Evolutionary conservation across 1,284 basidiomycete species (phyloP).

Genomic region (Xanthoconium separans): DNA sequence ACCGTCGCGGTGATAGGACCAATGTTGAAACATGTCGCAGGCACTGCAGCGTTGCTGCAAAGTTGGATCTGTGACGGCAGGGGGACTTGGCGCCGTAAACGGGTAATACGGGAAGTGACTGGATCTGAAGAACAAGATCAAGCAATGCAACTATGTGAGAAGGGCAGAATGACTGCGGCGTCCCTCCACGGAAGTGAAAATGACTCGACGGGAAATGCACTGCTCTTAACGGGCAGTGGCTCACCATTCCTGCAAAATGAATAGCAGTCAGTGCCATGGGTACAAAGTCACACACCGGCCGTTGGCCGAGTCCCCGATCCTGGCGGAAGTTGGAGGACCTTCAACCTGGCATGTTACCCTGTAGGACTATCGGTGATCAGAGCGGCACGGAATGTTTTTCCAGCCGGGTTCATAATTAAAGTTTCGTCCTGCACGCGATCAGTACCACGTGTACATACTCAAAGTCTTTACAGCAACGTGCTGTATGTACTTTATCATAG

Average conservation of each 20-base stretch:
- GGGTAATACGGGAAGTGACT: slow-evolving; percentile 10
- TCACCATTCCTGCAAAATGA: slow-evolving; percentile 28
- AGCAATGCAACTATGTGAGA: slow-evolving; percentile 18
- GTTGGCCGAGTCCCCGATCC: slow-evolving; percentile 10
- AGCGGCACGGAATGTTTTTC: slow-evolving; percentile 12
- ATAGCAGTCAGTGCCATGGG: slow-evolving; percentile 23
- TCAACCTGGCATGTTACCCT: no score
- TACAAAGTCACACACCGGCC: slow-evolving; percentile 14
- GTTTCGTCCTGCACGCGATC: neutral
- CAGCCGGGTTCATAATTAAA: neutral
- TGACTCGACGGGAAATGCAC: slow-evolving; percentile 15
- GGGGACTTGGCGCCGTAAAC: slow-evolving; percentile 24
- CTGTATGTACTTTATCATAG: no score
- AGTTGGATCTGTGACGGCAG: slow-evolving; percentile 30
- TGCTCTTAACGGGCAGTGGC: slow-evolving; percentile 21
- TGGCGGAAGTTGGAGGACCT: slow-evolving; percentile 9
- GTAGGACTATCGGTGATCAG: slow-evolving; percentile 10
- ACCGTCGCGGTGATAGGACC: slow-evolving; percentile 34
- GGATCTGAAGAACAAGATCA: slow-evolving; percentile 27
- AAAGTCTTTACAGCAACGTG: neutral
- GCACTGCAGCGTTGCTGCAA: slow-evolving; percentile 30
- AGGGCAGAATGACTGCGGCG: slow-evolving; percentile 22
- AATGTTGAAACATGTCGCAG: slow-evolving; percentile 36
- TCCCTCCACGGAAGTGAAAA: slow-evolving; percentile 21
- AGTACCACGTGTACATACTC: neutral